Base-by-base conservation (phyloP, 1,139 yeast species). In the Kazachstania sp. region DNA sequence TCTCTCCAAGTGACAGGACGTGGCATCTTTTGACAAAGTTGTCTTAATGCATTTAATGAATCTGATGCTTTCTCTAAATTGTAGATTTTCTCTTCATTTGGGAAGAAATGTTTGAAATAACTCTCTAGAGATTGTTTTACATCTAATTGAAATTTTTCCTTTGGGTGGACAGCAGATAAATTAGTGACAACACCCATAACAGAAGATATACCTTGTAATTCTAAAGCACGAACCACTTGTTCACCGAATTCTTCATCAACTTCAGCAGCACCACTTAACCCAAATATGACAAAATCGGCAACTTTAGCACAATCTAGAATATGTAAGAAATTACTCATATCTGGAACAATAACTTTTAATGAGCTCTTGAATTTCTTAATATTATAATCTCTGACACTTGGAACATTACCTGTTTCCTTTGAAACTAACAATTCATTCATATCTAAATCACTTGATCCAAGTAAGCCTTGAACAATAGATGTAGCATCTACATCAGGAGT, bases 1-100 rank as follows among this genome's bases (percentile, higher is more conserved):
- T 92, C 97, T 69, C 98, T 81, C 98, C 98, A 94, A 36, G 77
- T 76, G 39, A 94, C 73, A 2, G 87, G 80, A 62, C 82, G 83
- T 29, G 98, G 98, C 59, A 81, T 78, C 65, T 82, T 86, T 61
- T 92, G 97, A 61, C 95, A 85, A 37, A 94, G 60, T 2, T 74
- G 71, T 62, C 98, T 77, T 37, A 85, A 71, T 46, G 88, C 81
- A 59, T 84, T 86, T 31, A 75, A 55, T 20, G 85, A 75, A 54
- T 92, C 98, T 2, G 85, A 72, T 18, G 73, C 69, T 42, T 69
- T 70, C 57, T 87, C 95, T 48, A 87, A 67, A 40, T 85, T 80
- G 67, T 72, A 90, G 30, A 92, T 70, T 64, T 82, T 84, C 37
- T 86, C 95, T 54, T 81, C 84, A 36, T 77, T 76, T 8, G 97